Base-by-base conservation (phyloP, 805 yeast species). In the Candida ovalis region DNA sequence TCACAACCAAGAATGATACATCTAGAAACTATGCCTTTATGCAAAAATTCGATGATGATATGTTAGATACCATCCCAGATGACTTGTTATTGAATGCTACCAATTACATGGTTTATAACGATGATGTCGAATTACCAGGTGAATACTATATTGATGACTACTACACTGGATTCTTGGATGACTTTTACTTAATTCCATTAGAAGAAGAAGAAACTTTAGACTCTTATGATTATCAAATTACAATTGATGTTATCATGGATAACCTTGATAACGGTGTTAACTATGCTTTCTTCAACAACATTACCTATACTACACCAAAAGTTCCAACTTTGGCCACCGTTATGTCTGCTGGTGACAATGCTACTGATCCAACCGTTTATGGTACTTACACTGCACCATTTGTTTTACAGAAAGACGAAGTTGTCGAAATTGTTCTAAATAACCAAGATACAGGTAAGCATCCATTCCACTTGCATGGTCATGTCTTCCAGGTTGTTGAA, bases 391-490 rank as follows among this genome's bases (percentile, higher is more conserved):
- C 95, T 45, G 76, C 91, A 63, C 60, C 96, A 0, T 74, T 77
- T 62, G 88, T 92, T 15, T 71, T 92, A 49, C 78, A 80, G 55
- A 75, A 81, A 58, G 77, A 76, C 60, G 87, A 77, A 59, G 72
- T 86, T 49, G 78, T 92, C 30, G 96, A 92, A 64, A 78, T 92
- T 57, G 86, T 88, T 6, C 62, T 92, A 39, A 92, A 92, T 74
- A 91, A 90, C 69, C 71, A 71, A 51, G 99, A 92, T 68, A 80
- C 96, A 5, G 97, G 98, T 64, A 85, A 76, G 59, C 99, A 92
- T 73, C 98, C 99, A 27, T 92, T 92, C 94, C 99, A 92, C 71
- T 73, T 92, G 64, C 99, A 92, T 72, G 99, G 99, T 44, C 94
- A 86, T 67, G 80, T 68, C 43, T 92, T 91, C 87, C 97, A 92